Evolutionary conservation across 495 filamentous ascomycete genomes (phyloP).

Genomic region (Sordaria brevicollis): DNA sequence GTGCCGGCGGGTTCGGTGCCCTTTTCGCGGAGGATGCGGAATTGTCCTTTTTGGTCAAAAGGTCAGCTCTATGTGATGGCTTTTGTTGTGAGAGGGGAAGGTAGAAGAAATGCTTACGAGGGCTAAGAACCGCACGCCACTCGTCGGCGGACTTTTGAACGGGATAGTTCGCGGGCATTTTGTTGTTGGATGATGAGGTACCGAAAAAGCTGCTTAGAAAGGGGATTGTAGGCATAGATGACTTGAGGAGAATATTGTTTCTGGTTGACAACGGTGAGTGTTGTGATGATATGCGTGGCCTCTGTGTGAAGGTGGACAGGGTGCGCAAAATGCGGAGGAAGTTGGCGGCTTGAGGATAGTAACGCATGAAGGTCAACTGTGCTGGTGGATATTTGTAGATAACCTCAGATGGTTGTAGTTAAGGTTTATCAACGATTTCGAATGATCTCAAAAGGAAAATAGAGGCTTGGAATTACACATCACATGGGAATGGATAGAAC

Average conservation of each 20-base stretch:
- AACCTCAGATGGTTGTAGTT: neutral
- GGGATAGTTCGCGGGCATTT: slow-evolving; percentile 58
- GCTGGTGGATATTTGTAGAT: neutral
- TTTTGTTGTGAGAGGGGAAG: slow-evolving; percentile 4
- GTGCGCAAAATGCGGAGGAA: slow-evolving; percentile 41
- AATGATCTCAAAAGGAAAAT: no score
- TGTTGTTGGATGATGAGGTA: slow-evolving; percentile 39
- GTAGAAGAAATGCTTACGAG: slow-evolving; percentile 40
- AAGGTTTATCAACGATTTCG: no score
- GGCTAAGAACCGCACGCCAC: slow-evolving; percentile 76
- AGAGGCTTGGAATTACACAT: neutral
- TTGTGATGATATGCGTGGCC: slow-evolving; percentile 4
- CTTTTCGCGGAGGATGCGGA: slow-evolving; percentile 80
- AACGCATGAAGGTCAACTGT: slow-evolving; percentile 40
- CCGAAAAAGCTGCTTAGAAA: slow-evolving; percentile 75
- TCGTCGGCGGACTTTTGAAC: slow-evolving; percentile 70
- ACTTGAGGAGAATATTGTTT: slow-evolving; percentile 14
- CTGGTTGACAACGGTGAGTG: neutral
- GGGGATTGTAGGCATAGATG: slow-evolving; percentile 60
- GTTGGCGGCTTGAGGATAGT: slow-evolving; percentile 33
- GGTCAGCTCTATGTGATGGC: neutral
- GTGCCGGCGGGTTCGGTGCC: slow-evolving; percentile 75
- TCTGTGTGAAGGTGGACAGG: slow-evolving; percentile 25
- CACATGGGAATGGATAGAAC: neutral
- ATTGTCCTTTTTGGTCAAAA: slow-evolving; percentile 77